These are phyloP conservation scores for Hymenoscyphus albidus DNA, from an alignment of 2,329 filamentous ascomycete genomes.

Conservation along the genomic window DNA sequence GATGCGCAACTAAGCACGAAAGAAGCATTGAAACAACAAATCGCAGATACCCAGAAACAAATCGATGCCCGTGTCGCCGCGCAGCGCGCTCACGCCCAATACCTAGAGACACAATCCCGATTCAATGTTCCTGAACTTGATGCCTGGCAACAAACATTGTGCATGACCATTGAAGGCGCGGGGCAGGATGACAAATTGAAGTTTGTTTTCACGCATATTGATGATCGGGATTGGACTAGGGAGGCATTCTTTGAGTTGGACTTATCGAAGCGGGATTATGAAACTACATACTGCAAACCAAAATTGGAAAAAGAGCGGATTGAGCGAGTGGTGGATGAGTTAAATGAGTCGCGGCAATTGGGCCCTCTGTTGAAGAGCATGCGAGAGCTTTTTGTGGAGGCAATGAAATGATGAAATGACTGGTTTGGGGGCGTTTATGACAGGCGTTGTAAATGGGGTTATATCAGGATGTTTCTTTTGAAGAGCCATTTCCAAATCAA, in stretches of 20 bases:
- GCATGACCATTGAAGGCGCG: slow-evolving; percentile 83
- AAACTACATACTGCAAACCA: slow-evolving; percentile 74
- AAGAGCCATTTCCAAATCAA: neutral
- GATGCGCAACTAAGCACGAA: slow-evolving; percentile 56
- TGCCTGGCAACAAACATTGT: slow-evolving; percentile 92
- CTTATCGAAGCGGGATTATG: slow-evolving; percentile 78
- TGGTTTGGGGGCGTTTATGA: neutral
- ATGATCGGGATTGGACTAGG: slow-evolving; percentile 80
- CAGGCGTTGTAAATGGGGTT: neutral
- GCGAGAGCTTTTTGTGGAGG: slow-evolving; percentile 71
- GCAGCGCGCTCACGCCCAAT: slow-evolving; percentile 66
- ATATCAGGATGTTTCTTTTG: neutral
- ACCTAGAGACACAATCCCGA: slow-evolving; percentile 76
- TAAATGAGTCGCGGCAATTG: slow-evolving; percentile 78
- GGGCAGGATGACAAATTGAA: slow-evolving; percentile 80
- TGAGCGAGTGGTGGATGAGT: slow-evolving; percentile 68
- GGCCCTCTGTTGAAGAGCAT: slow-evolving; percentile 74
- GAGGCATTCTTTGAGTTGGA: slow-evolving; percentile 94
- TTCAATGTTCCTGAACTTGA: slow-evolving; percentile 91
- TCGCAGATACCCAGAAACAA: slow-evolving; percentile 63
- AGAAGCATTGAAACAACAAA: slow-evolving; percentile 56
- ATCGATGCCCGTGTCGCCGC: slow-evolving; percentile 69
- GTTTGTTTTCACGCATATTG: slow-evolving; percentile 83
- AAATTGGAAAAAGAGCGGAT: slow-evolving; percentile 77
- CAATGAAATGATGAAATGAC: slow-evolving; percentile 41